Conservation (phyloP, 2,329 filamentous ascomycete species). For the Sarocladiaceae sp. region DNA sequence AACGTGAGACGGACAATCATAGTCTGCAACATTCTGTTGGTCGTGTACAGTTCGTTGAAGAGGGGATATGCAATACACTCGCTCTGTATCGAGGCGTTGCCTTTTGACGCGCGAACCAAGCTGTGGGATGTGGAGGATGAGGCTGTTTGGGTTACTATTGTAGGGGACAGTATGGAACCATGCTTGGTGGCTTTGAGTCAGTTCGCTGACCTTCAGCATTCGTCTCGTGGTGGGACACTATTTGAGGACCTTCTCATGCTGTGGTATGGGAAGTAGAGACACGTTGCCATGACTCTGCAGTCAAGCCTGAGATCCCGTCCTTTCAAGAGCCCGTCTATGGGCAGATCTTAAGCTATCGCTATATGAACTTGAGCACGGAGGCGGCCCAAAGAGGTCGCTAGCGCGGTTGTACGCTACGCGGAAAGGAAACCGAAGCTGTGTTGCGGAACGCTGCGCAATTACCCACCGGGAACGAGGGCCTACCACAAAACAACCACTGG, state of each 20-base stretch:
- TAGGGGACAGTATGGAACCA: background rate
- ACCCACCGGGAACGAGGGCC: too few relatives aligned
- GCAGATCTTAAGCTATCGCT: too few relatives aligned
- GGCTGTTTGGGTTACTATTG: background rate
- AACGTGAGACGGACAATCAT: background rate
- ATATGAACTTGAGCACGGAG: too few relatives aligned
- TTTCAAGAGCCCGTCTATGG: too few relatives aligned
- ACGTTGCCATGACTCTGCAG: too few relatives aligned
- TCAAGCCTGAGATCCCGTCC: too few relatives aligned
- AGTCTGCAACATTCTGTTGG: background rate
- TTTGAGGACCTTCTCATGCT: background rate
- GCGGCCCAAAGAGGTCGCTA: too few relatives aligned
- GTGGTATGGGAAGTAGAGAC: background rate
- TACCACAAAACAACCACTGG: too few relatives aligned
- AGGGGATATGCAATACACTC: background rate
- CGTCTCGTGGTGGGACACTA: background rate
- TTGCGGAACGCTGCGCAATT: too few relatives aligned
- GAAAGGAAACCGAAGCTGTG: too few relatives aligned
- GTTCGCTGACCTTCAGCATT: background rate
- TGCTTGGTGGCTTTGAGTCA: background rate
- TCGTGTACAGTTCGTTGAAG: background rate
- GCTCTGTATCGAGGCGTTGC: background rate
- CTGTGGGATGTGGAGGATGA: background rate
- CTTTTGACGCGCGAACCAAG: background rate
- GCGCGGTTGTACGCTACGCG: too few relatives aligned